Conservation (phyloP, 768 basidiomycete species). For the Fistulinella prunicolor region DNA sequence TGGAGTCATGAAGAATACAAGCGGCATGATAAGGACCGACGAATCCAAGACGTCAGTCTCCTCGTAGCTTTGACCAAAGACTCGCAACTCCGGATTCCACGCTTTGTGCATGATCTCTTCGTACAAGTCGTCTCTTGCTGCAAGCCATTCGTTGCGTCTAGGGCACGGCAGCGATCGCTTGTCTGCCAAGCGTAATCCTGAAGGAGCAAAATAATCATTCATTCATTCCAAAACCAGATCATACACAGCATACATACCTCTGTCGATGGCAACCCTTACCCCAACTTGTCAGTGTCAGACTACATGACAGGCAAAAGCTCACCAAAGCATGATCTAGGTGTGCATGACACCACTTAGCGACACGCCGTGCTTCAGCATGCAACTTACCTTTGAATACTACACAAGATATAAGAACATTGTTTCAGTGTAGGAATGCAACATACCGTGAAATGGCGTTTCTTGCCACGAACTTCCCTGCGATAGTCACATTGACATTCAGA, state of each 20-base stretch:
- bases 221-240: not conserved
- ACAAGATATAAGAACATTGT: constrained; percentile 2
- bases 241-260: constrained; percentile 46
- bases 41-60: constrained; percentile 80
- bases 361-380: not conserved
- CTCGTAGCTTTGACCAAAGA: constrained; percentile 90
- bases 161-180: constrained; percentile 92
- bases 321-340: constrained; percentile 86
- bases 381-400: constrained; percentile 75
- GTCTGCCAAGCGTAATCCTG: constrained; percentile 85
- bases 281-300: constrained; percentile 1
- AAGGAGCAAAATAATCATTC: not conserved
- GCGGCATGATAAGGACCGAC: constrained; percentile 87
- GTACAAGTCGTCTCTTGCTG: constrained; percentile 77
- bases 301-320: constrained; percentile 16
- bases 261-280: constrained; percentile 87
- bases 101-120: constrained; percentile 91
- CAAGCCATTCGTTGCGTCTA: constrained; percentile 65
- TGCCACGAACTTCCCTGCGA: constrained; percentile 84
- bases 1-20: constrained; percentile 87
- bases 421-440: constrained; percentile 21
- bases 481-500: constrained; percentile 23
- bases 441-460: constrained; percentile 82
- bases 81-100: constrained; percentile 68
- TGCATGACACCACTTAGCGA: constrained; percentile 6